Base-by-base conservation (phyloP, 352 stramenopile species). In the Phytophthora pistaciae region DNA sequence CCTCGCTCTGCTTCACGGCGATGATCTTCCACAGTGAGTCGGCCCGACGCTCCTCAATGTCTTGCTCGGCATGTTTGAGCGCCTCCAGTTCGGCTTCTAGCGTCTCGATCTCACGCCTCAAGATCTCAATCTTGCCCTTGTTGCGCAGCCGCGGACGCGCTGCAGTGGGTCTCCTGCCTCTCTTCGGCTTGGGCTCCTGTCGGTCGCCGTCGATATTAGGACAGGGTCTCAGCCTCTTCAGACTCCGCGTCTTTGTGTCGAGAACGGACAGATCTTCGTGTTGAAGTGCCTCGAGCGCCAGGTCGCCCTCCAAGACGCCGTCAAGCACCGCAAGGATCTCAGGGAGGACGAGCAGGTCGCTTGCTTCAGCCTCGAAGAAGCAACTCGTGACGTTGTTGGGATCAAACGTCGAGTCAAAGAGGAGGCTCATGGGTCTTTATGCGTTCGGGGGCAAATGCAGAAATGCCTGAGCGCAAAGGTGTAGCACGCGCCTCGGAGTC, bases 121-220 rank as follows among this genome's bases (percentile, higher is more conserved):
- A 23, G 7, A 60, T 50, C 25, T 75, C 68, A 36, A 75, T 75
- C 31, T 75, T 75, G 46, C 64, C 68, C 29, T 75, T 75, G 52
- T 75, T 75, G 5, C 68, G 49, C 21, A 75, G 36, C 23, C 68
- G 68, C 42, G 68, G 68, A 2, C 48, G 57, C n/a, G 40, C 13
- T 13, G 64, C 54, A 10, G 63, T n/a, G 25, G 13, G 27, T 44
- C 25, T 52, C 42, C 29, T 52, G 29, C 23, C 46, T 56, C 64
- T 59, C 59, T 66, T 67, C 3, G 63, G 50, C 25, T 56, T 64
- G 25, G 21, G 13, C 20, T 40, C 33, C 18, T 33, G 2, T 8
- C 9, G 42, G 9, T 49, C 23, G 18, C 27, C 23, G 11, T 27
- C 44, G 10, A 7, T 31, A 36, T 1, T 8, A 42, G 44, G 33